Evolutionary conservation across 2,329 filamentous ascomycete species (phyloP), one percentile per base, ranked within the genome.

Genomic region (Sarocladium strictum): DNA sequence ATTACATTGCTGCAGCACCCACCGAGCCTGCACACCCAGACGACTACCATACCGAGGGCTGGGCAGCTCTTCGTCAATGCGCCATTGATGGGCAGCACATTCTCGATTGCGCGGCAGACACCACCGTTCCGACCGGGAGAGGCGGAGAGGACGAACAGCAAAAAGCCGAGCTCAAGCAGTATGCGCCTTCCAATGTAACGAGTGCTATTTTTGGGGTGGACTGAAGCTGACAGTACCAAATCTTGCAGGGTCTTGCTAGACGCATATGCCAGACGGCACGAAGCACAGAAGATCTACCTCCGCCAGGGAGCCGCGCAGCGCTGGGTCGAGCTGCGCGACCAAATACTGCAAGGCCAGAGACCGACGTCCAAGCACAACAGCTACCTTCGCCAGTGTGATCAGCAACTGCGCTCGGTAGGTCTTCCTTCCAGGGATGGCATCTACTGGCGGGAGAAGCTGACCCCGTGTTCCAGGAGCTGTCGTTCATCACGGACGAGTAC

Each of bases 151-250:
- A 78, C 21, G 83, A 86, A 65, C 83, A 86, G 65, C 67, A 67
- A 26, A 85, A 83, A 64, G 81, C 81, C 17, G 81, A 85, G 67
- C 67, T 86, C 58, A 80, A 78, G 66, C 82, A 85, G 81, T 85
- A 67, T 45, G 80, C 66, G 49, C 49, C 24, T 29, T 26, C 17
- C 17, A 19, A 24, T 40, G 3, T 9, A 10, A 38, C 37, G 37
- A 52, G 11, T 12, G 29, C 29, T 12, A 6, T 24, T 35, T 10
- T 10, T 49, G 9, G 45, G 43, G 12, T 26, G 41, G 53, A 24
- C 32, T 4, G n/a, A 27, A 26, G 24, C 52, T 32, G 26, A 24
- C 38, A 3, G n/a, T 24, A 17, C 19, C 3, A 32, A n/a, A 10
- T 53, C 14, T 32, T 14, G 56, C 57, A 84, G 81, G 61, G 74